Conservation (phyloP, 2,329 filamentous ascomycete species). For the Verticillium nubilum region DNA sequence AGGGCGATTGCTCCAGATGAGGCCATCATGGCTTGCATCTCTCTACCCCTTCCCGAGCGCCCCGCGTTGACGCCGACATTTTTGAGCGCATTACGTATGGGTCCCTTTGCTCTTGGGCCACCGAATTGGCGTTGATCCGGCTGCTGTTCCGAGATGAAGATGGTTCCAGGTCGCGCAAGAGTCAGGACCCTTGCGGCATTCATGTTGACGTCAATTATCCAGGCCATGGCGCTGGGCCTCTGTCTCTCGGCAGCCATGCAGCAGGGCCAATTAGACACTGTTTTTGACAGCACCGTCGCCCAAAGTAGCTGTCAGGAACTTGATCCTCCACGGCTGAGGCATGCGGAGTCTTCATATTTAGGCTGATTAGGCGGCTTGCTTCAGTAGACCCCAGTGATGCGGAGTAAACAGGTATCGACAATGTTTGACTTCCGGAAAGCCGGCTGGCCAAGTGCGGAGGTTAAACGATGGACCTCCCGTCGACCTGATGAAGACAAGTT, state of each 20-base stretch:
- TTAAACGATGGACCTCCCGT: neutral
- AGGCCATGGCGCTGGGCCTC: neutral
- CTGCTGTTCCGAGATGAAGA: neutral
- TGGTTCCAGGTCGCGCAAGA: neutral
- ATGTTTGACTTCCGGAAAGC: neutral
- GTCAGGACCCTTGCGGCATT: no score
- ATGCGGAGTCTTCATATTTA: neutral
- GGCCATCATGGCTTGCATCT: neutral
- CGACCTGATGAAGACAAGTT: neutral
- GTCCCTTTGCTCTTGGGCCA: neutral
- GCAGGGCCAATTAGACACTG: neutral
- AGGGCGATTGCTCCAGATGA: neutral
- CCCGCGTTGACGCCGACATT: neutral
- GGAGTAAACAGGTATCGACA: neutral
- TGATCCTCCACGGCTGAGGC: neutral
- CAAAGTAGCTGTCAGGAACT: constrained; percentile 1
- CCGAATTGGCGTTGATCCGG: neutral
- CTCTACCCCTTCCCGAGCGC: neutral
- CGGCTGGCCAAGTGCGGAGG: neutral
- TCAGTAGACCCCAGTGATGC: neutral
- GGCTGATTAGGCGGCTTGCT: neutral
- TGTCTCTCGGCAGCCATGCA: neutral
- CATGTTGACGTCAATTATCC: neutral
- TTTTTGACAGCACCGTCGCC: neutral
- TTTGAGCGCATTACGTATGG: neutral